Evolutionary conservation across 345 rosid genomes (phyloP).

Genomic region (Rhodamnia rubescens): DNA sequence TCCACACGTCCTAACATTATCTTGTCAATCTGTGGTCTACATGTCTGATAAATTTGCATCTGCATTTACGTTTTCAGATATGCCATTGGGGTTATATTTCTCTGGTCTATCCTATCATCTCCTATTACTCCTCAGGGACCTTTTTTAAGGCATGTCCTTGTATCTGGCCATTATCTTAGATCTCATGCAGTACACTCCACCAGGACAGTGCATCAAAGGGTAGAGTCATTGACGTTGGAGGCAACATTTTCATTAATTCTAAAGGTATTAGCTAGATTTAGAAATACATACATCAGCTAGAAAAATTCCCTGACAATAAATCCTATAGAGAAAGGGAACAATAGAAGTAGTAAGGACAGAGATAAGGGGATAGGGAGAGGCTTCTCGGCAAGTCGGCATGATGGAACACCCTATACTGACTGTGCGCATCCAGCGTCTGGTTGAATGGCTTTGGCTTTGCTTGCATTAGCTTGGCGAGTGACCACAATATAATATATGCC

Average conservation of each 20-base stretch:
- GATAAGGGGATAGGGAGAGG: neutral
- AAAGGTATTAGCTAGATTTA: neutral
- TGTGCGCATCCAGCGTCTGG: slow-evolving; percentile 15
- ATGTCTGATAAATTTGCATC: neutral
- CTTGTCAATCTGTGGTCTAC: neutral
- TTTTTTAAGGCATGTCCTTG: neutral
- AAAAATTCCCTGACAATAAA: neutral
- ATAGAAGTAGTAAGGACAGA: neutral
- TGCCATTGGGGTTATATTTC: neutral
- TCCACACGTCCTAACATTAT: neutral
- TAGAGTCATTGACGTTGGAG: neutral
- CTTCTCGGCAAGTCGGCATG: neutral
- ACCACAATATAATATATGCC: slow-evolving; percentile 17
- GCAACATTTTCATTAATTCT: neutral
- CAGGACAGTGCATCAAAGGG: neutral
- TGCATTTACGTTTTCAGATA: neutral
- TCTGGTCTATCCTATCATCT: neutral
- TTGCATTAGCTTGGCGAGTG: slow-evolving; percentile 23
- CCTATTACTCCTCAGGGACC: neutral
- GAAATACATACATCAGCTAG: neutral
- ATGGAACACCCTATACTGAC: neutral
- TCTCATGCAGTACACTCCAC: neutral
- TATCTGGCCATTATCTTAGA: neutral
- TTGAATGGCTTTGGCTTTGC: slow-evolving; percentile 23
- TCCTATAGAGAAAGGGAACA: neutral